Percentiles rank a stretch among this genome's conserved stretches.
Evolutionary conservation across 345 rosid genomes (phyloP).

Genomic region (Populus pruinosa): DNA sequence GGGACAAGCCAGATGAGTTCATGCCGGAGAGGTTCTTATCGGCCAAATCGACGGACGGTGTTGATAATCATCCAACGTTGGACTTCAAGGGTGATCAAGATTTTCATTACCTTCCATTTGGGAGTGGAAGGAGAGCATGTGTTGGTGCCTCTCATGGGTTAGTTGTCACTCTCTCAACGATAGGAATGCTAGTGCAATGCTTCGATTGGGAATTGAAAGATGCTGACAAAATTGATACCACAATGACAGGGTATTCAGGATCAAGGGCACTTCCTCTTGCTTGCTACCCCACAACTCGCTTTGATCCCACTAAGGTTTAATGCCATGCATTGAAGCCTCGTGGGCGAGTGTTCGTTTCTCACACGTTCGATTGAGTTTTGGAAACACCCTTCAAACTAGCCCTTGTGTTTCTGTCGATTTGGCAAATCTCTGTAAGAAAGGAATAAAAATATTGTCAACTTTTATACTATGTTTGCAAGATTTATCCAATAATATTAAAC

Average conservation of each 20-base stretch:
- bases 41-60: constrained; percentile 3
- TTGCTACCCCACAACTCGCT: constrained; percentile 34
- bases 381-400: too few relatives aligned
- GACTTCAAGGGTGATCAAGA: constrained; percentile 32
- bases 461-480: not conserved
- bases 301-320: constrained; percentile 24
- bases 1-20: constrained; percentile 29
- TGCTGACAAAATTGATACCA: constrained; percentile 21
- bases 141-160: constrained; percentile 34
- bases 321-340: not conserved
- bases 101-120: constrained; percentile 35
- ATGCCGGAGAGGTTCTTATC: constrained; percentile 41
- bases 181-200: constrained; percentile 42
- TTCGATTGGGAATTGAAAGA: constrained; percentile 40
- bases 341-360: not conserved
- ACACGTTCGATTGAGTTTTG: too few relatives aligned
- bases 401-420: not conserved
- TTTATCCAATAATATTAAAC: not conserved
- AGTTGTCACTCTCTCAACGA: constrained; percentile 30
- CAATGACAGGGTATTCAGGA: constrained; percentile 35
- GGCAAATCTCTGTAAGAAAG: not conserved
- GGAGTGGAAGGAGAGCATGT: constrained; percentile 46
- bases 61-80: constrained; percentile 15
- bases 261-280: constrained; percentile 34
- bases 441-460: not conserved